phyloP scores from a whole-genome alignment of 2,329 filamentous ascomycete genomes.

The Penicillium griseofulvum region DNA sequence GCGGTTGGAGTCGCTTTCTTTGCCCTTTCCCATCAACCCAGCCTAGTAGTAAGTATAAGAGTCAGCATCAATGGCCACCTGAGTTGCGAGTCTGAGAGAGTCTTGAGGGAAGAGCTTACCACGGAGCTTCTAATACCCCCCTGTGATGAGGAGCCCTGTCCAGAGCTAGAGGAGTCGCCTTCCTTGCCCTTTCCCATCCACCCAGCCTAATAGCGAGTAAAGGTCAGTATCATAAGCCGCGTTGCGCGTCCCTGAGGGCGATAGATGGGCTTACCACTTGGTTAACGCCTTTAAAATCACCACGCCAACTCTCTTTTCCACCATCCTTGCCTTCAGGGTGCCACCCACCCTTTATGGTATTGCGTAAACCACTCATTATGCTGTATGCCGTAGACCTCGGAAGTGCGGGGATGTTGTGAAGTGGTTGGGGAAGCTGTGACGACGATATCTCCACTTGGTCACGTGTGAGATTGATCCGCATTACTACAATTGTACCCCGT shows the following conservation, averaged over 20 bases:
- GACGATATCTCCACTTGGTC: constrained; percentile 1
- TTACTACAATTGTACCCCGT: too few species aligned
- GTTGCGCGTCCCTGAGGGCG: constrained; percentile 4
- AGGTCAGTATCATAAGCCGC: constrained; percentile 15
- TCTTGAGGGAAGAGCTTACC: constrained; percentile 37
- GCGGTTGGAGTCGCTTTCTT: constrained; percentile 38
- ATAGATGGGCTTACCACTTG: constrained; percentile 48
- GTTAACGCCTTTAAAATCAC: constrained; percentile 57
- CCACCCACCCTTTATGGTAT: constrained; percentile 53
- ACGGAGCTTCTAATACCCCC: constrained; percentile 31
- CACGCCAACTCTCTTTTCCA: constrained; percentile 54
- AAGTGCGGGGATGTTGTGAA: constrained; percentile 1
- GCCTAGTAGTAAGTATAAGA: constrained; percentile 41
- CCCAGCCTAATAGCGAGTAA: constrained; percentile 47
- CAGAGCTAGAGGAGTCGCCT: constrained; percentile 32
- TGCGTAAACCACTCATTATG: constrained; percentile 49
- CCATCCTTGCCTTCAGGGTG: constrained; percentile 54
- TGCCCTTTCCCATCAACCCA: constrained; percentile 58
- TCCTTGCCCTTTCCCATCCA: constrained; percentile 58
- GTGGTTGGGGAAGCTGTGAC: background rate
- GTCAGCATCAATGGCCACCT: constrained; percentile 14
- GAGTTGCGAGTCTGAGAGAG: background rate
- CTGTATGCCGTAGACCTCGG: background rate
- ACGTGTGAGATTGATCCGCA: background rate
- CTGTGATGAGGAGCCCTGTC: background rate